Percentiles rank a stretch among this genome's conserved stretches.
These are phyloP conservation scores for Cytospora schulzeri DNA, from an alignment of 2,329 filamentous ascomycete genomes.

Conservation along the genomic window DNA sequence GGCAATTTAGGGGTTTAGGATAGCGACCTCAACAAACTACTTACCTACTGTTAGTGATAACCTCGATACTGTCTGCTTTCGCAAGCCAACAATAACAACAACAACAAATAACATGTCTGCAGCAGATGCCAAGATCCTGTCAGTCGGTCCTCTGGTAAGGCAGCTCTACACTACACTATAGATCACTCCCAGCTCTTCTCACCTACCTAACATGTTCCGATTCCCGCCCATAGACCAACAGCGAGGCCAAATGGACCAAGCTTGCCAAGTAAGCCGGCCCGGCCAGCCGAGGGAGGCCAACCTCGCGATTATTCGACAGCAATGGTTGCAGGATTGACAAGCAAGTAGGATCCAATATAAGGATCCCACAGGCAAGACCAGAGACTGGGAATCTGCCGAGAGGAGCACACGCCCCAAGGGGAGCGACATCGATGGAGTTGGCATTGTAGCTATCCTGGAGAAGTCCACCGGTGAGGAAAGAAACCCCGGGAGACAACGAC, in stretches of 20 bases:
- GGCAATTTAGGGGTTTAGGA: background rate
- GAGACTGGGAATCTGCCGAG: constrained; percentile 74
- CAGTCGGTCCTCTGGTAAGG: constrained; percentile 48
- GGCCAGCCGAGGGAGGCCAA: constrained; percentile 7
- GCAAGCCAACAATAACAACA: background rate
- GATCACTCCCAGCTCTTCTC: constrained; percentile 17
- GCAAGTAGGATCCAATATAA: constrained; percentile 59
- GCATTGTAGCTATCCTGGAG: constrained; percentile 70
- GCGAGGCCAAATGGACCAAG: constrained; percentile 62
- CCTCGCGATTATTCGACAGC: background rate
- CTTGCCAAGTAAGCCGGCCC: constrained; percentile 53
- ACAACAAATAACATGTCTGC: constrained; percentile 42
- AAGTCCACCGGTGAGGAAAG: constrained; percentile 46
- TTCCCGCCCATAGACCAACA: constrained; percentile 43
- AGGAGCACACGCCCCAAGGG: constrained; percentile 66
- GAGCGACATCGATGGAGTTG: constrained; percentile 70
- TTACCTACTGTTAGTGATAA: background rate
- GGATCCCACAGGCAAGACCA: constrained; percentile 59
- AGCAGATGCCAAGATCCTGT: constrained; percentile 46
- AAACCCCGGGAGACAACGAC: background rate
- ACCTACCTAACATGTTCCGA: constrained; percentile 1
- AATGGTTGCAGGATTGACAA: constrained; percentile 21
- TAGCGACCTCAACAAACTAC: background rate
- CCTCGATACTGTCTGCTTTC: background rate
- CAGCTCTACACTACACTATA: background rate